Conservation (phyloP, 1,139 yeast species). For the Kodamaea arcana region DNA sequence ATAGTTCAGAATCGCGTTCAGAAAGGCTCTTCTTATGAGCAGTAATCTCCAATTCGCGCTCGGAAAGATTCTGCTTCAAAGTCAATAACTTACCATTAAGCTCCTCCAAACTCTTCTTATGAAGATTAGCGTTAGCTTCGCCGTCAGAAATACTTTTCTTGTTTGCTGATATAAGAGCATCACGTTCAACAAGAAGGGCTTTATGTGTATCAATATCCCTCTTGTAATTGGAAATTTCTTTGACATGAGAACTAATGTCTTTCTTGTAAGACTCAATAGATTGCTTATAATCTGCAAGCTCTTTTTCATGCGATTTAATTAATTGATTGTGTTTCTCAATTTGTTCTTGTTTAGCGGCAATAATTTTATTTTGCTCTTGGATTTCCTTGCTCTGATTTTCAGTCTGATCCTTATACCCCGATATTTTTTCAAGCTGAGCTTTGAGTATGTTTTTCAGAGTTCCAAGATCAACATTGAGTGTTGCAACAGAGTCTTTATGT, state of each 20-base stretch:
- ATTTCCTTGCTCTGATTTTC: background rate
- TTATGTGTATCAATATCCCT: background rate
- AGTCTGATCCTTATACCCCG: background rate
- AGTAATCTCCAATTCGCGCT: background rate
- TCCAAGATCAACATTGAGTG: background rate
- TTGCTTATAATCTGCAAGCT: background rate
- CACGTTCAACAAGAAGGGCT: too few species aligned
- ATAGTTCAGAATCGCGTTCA: background rate
- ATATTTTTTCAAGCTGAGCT: background rate
- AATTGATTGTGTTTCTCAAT: background rate
- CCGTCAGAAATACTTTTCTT: too few species aligned
- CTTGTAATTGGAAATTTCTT: background rate
- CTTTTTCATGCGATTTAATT: background rate
- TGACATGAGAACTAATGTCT: conserved; percentile 1
- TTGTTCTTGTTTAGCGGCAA: background rate
- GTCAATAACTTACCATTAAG: too few species aligned
- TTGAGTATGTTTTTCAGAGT: background rate
- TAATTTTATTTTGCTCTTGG: background rate
- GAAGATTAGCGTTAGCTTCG: too few species aligned
- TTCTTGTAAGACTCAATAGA: background rate
- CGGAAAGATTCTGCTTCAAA: too few species aligned
- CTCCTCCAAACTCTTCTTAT: too few species aligned
- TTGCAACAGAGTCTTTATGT: background rate
- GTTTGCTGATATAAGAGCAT: too few species aligned
- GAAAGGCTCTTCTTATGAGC: background rate